Percentiles rank a stretch among this genome's conserved stretches.
phyloP scores from a whole-genome alignment of 2,329 filamentous ascomycete genomes.

The Microdochium trichocladiopsis region DNA sequence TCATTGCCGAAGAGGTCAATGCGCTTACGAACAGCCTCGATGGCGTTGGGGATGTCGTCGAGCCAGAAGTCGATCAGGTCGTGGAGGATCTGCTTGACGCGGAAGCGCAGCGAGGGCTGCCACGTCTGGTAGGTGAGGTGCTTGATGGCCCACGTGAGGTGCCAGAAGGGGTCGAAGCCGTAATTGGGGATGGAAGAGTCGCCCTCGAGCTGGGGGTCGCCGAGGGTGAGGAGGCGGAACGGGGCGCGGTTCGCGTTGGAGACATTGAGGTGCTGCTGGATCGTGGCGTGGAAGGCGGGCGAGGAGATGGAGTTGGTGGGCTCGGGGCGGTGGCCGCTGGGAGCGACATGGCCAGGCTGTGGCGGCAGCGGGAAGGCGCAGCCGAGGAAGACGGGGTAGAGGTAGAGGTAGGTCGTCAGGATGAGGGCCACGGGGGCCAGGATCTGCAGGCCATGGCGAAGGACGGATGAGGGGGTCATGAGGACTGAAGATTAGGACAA shows the following conservation, averaged over 20 bases:
- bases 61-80: conserved; percentile 54
- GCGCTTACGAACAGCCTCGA: conserved; percentile 66
- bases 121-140: conserved; percentile 39
- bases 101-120: conserved; percentile 40
- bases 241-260: conserved; percentile 45
- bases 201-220: conserved; percentile 90
- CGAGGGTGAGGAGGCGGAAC: conserved; percentile 81
- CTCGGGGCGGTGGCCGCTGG: conserved; percentile 4
- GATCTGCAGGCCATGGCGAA: conserved; percentile 50
- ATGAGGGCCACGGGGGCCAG: conserved; percentile 60
- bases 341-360: conserved; percentile 9
- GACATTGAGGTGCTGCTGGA: conserved; percentile 20
- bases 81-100: conserved; percentile 46
- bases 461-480: conserved; percentile 45
- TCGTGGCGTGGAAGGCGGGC: conserved; percentile 29
- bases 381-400: conserved; percentile 73
- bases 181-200: conserved; percentile 71
- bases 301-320: conserved; percentile 1
- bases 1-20: conserved; percentile 92
- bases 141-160: conserved; percentile 37
- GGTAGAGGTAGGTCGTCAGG: conserved; percentile 73
- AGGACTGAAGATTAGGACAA: conserved; percentile 22
- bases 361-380: conserved; percentile 67
- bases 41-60: conserved; percentile 60
- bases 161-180: conserved; percentile 45